These are phyloP conservation scores for Tolypocladium ophioglossoides DNA, from an alignment of 2,329 filamentous ascomycete genomes.

Conservation along the genomic window DNA sequence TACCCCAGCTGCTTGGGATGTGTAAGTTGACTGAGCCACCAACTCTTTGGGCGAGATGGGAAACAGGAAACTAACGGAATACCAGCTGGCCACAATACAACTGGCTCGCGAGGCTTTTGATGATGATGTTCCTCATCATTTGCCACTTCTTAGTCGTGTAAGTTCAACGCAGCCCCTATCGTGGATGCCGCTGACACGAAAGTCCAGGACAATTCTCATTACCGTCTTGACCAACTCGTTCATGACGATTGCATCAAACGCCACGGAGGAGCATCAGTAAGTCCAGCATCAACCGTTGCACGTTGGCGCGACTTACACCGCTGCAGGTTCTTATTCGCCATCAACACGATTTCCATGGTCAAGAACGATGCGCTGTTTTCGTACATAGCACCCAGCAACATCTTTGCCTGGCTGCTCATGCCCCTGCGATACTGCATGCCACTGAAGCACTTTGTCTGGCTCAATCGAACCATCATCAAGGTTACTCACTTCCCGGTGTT, in stretches of 20 bases:
- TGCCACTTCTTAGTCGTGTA: slow-evolving; percentile 87
- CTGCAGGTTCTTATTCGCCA: slow-evolving; percentile 71
- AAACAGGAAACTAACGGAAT: slow-evolving; percentile 5
- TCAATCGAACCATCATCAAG: slow-evolving; percentile 90
- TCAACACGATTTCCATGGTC: slow-evolving; percentile 96
- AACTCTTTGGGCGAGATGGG: no score
- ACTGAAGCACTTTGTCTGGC: slow-evolving; percentile 67
- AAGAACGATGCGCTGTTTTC: slow-evolving; percentile 96
- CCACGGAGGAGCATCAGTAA: slow-evolving; percentile 76
- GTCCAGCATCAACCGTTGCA: slow-evolving; percentile 9
- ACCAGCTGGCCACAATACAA: slow-evolving; percentile 62
- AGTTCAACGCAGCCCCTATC: slow-evolving; percentile 12
- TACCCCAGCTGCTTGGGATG: slow-evolving; percentile 87
- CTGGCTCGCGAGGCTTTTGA: slow-evolving; percentile 60
- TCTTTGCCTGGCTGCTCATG: slow-evolving; percentile 81
- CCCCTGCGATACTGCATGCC: slow-evolving; percentile 73
- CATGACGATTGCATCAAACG: slow-evolving; percentile 88
- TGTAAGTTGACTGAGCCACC: slow-evolving; percentile 37
- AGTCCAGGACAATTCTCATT: slow-evolving; percentile 66
- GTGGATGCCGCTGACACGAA: slow-evolving; percentile 1
- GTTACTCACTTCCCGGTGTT: slow-evolving; percentile 80
- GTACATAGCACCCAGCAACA: slow-evolving; percentile 84
- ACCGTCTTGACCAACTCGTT: slow-evolving; percentile 96
- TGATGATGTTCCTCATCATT: slow-evolving; percentile 81
- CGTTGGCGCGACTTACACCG: slow-evolving; percentile 2